phyloP scores from a whole-genome alignment of 345 rosid species.

The Populus tremula region DNA sequence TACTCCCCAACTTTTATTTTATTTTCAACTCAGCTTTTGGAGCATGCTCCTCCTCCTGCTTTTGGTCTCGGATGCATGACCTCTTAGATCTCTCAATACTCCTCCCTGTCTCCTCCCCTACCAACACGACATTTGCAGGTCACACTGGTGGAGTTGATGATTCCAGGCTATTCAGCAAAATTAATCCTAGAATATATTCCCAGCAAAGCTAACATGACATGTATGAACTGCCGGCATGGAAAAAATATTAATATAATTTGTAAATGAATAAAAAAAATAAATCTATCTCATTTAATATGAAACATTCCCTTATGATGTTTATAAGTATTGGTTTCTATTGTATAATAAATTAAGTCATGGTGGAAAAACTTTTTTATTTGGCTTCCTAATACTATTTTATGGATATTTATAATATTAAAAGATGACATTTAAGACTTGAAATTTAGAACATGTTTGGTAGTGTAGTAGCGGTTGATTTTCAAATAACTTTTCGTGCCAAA shows the following conservation, averaged over 20 bases:
- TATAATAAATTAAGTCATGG: too few relatives aligned
- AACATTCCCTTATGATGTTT: too few relatives aligned
- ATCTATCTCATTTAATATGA: too few relatives aligned
- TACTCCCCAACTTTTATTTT: background rate
- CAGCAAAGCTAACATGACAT: background rate
- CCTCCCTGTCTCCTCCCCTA: background rate
- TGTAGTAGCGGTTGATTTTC: too few relatives aligned
- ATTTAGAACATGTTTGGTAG: too few relatives aligned
- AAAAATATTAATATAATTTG: too few relatives aligned
- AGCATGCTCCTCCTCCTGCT: background rate
- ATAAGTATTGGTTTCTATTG: too few relatives aligned
- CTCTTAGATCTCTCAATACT: background rate
- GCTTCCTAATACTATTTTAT: too few relatives aligned
- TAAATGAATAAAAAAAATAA: too few relatives aligned
- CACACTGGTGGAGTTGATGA: background rate
- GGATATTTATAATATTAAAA: too few relatives aligned
- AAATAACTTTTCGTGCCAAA: too few relatives aligned
- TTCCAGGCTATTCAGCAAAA: background rate
- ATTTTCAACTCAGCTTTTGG: background rate
- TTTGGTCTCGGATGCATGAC: conserved; percentile 10
- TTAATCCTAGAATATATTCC: background rate
- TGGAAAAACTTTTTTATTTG: too few relatives aligned
- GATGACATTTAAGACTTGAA: accelerated
- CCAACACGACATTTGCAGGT: background rate
- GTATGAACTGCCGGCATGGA: background rate